Evolutionary conservation across 2,329 filamentous ascomycete species (phyloP).

Genomic region (Sarocladium brachiariae): DNA sequence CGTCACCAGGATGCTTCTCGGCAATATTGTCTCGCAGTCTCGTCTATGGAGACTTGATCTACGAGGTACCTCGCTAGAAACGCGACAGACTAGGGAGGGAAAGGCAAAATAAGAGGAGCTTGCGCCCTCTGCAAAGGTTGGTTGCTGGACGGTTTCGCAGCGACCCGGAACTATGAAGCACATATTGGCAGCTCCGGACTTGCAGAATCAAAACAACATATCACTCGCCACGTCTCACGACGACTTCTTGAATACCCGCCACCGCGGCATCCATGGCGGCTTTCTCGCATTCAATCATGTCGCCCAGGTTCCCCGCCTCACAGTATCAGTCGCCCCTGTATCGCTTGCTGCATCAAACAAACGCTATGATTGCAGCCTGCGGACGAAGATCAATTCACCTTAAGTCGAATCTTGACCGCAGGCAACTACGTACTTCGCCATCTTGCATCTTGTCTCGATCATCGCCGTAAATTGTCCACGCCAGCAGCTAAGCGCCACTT

Average conservation of each 20-base stretch:
- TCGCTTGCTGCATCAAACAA: slow-evolving; percentile 3
- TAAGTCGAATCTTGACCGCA: not conserved
- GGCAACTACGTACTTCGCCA: not conserved
- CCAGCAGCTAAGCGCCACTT: not conserved
- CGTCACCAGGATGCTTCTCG: not conserved
- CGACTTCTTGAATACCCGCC: slow-evolving; percentile 30
- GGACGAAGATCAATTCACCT: not conserved
- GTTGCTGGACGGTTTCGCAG: slow-evolving; percentile 30
- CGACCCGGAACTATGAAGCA: slow-evolving; percentile 30
- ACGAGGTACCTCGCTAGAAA: slow-evolving; percentile 14
- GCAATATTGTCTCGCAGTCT: slow-evolving; percentile 26
- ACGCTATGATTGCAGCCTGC: not conserved
- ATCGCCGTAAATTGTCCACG: slow-evolving; percentile 2
- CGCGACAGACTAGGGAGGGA: slow-evolving; percentile 29
- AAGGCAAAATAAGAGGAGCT: slow-evolving; percentile 27
- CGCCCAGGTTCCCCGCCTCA: not conserved
- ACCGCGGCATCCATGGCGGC: slow-evolving; percentile 21
- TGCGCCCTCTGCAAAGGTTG: slow-evolving; percentile 23
- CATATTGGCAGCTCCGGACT: slow-evolving; percentile 31
- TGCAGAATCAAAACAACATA: slow-evolving; percentile 32
- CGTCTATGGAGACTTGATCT: slow-evolving; percentile 13
- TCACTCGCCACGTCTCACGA: slow-evolving; percentile 31
- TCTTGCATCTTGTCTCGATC: not conserved
- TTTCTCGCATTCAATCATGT: not conserved
- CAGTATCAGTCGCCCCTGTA: not conserved